A percentile compares a stretch with the other conserved stretches of the same genome.
phyloP scores from a whole-genome alignment of 495 filamentous ascomycete genomes.

The Astrocystis sublimbata region DNA sequence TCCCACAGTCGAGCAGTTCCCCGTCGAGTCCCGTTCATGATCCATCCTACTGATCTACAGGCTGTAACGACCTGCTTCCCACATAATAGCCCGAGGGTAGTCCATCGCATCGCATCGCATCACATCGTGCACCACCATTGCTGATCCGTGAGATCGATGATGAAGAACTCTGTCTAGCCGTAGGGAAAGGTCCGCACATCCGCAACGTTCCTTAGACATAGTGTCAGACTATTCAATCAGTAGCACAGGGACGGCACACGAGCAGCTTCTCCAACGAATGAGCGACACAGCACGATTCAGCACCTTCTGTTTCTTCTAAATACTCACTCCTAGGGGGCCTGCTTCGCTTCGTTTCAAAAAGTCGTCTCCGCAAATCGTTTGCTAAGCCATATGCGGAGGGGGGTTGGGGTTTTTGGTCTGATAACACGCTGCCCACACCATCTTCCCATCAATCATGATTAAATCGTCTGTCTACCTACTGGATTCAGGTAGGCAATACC shows the following conservation, averaged over 20 bases:
- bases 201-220: constrained; percentile 15
- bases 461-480: constrained; percentile 9
- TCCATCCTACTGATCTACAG: background rate
- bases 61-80: background rate
- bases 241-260: background rate
- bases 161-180: no score
- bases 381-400: constrained; percentile 19
- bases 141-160: no score
- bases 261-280: background rate
- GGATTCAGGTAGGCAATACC: constrained; percentile 13
- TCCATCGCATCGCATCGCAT: background rate
- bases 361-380: constrained; percentile 6
- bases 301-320: background rate
- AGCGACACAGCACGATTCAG: constrained; percentile 3
- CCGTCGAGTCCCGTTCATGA: background rate
- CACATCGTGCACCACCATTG: no score
- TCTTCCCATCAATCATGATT: background rate
- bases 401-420: constrained; percentile 10
- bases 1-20: background rate
- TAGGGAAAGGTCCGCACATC: background rate
- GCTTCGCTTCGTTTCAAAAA: no score
- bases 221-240: no score
- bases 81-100: background rate
- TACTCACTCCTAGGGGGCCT: constrained; percentile 10
- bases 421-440: no score